Base-by-base conservation (phyloP, 2,329 filamentous ascomycete genomes). In the Neopestalotiopsis sp. region DNA sequence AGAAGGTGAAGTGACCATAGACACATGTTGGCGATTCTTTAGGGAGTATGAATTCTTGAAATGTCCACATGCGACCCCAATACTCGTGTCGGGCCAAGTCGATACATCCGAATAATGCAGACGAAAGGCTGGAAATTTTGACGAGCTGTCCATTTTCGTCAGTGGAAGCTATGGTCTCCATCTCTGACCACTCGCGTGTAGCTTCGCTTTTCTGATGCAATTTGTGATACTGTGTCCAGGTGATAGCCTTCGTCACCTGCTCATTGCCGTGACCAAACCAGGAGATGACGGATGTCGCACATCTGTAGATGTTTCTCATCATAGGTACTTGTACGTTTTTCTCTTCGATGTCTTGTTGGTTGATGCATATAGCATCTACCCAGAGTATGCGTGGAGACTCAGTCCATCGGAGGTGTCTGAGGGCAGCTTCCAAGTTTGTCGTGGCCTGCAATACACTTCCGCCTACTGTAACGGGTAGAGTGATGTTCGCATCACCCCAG, bases 331-430 rank as follows among this genome's bases (percentile, higher is more conserved):
- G 68, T 4, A 56, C 66, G 24, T 62, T 69, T n/a, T 67, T 58
- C 42, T 74, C 70, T 10, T 40, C 61, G 10, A 53, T 34, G 38
- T 71, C 69, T 4, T 28, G 66, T 40, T 73, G 70, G 68, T 70
- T 72, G 30, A 72, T 75, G 62, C 73, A 75, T 61, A 74, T 49
- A 42, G 67, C 72, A 63, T 74, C 70, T 24, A 71, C 68, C 71
- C 70, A 72, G 5, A 72, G 69, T 40, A 42, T 68, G 40, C 71
- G 58, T 24, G 74, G 67, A 2, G 64, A 68, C 17, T 69, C 62
- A 57, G 71, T 42, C 28, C 49, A 66, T 34, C 71, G 53, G 3
- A 73, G 38, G 28, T 71, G 71, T 53, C 57, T 45, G 13, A 72
- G 57, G 1, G 63, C 70, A 1, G 62, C 28, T 17, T 70, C 67